phyloP scores from a whole-genome alignment of 352 stramenopile genomes.

The Thalassiosira hispida region DNA sequence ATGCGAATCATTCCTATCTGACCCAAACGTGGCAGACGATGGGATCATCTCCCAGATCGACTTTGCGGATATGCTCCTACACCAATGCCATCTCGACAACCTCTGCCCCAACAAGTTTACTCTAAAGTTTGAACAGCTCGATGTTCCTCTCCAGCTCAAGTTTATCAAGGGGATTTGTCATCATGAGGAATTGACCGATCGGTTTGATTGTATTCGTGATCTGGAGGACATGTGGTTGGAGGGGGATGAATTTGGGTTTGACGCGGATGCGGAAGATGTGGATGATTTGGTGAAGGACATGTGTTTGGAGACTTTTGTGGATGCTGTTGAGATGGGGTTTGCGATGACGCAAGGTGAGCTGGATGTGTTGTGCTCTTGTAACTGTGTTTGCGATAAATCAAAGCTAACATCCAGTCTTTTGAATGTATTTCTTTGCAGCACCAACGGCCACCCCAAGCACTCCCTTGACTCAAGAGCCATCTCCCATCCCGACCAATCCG shows the following conservation, averaged over 20 bases:
- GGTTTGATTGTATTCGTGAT: conserved; percentile 34
- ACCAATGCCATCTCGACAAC: conserved; percentile 11
- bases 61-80: conserved; percentile 19
- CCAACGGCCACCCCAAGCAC: neutral
- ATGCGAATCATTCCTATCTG: conserved; percentile 19
- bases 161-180: conserved; percentile 42
- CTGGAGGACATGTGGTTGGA: conserved; percentile 40
- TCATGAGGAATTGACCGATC: conserved; percentile 6
- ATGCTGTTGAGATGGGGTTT: conserved; percentile 35
- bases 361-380: neutral
- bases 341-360: conserved; percentile 23
- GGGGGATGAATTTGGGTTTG: conserved; percentile 30
- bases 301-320: conserved; percentile 28
- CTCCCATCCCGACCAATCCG: neutral
- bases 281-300: conserved; percentile 19
- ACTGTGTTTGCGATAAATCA: neutral
- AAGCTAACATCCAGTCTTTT: neutral
- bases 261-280: neutral
- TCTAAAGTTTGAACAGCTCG: conserved; percentile 33
- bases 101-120: conserved; percentile 1
- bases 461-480: neutral
- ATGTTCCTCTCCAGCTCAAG: conserved; percentile 29
- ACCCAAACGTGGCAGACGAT: conserved; percentile 12
- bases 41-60: conserved; percentile 45
- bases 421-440: conserved; percentile 1